Base-by-base conservation (phyloP, 2,329 filamentous ascomycete species). In the Ascochyta clinopodiicola region DNA sequence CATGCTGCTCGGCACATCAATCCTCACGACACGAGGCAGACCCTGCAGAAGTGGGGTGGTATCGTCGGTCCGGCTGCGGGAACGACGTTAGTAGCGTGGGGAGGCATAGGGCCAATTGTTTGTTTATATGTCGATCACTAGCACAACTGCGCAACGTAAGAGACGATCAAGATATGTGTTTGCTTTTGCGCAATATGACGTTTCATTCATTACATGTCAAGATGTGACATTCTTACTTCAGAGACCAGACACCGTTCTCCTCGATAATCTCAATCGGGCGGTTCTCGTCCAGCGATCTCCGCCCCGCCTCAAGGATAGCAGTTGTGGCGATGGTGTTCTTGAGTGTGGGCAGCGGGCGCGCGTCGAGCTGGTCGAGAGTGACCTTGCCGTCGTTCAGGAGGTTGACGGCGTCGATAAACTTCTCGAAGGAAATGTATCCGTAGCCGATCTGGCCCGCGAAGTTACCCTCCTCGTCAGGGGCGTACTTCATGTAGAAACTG, bases 401-500 rank as follows among this genome's bases (percentile, higher is more conserved):
- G 39, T 86, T 86, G 72, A 92, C 92, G 12, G 89, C 92, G 74
- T 97, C 92, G 44, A 97, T 88, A 76, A 97, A 97, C 79, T 97
- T 97, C 80, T 97, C 93, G 70, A 97, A 93, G 19, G 90, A 95
- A 55, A 96, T 86, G 77, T 97, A 97, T 31, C 93, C 93, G 74
- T 97, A 97, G 22, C 93, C 93, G 6, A 87, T 89, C 79, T 96
- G 93, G 32, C 93, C 93, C 50, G 86, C 88, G 75, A 97, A 97
- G 78, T 97, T 96, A 50, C 93, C 94, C 75, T 96, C 91, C 79
- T 96, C 93, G 70, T 96, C 92, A 19, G 93, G 92, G 12, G 92
- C 91, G 70, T 96, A 96, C 68, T 89, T 88, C 92, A 96, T 96
- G 79, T 96, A 96, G 78, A 96, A 96, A 13, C 81, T 83, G 32